Percentiles rank a stretch among this genome's conserved stretches.
These are phyloP conservation scores for Brassica cretica DNA, from an alignment of 345 rosid species.

Conservation along the genomic window DNA sequence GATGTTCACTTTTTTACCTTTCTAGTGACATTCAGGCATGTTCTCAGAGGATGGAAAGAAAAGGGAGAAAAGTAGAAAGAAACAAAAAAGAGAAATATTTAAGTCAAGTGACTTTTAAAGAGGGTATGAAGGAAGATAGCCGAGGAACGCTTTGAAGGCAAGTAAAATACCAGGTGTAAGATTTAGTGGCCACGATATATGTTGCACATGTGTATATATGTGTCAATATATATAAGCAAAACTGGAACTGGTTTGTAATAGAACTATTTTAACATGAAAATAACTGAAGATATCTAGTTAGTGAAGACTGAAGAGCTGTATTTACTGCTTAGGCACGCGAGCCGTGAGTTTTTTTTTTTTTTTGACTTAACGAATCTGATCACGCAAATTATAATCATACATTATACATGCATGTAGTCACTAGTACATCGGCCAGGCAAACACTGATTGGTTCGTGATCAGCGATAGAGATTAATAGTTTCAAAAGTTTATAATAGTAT, in stretches of 20 bases:
- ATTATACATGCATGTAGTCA: not conserved
- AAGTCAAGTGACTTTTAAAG: conserved; percentile 35
- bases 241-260: conserved; percentile 26
- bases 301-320: conserved; percentile 41
- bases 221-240: conserved; percentile 6
- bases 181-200: conserved; percentile 32
- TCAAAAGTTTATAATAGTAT: not conserved
- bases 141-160: conserved; percentile 74
- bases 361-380: conserved; percentile 24
- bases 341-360: conserved; percentile 52
- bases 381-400: conserved; percentile 10
- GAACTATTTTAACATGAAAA: conserved; percentile 22
- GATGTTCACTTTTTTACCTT: conserved; percentile 58
- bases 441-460: conserved; percentile 30
- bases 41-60: conserved; percentile 44
- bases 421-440: conserved; percentile 27
- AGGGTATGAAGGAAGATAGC: conserved; percentile 37
- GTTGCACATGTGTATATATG: conserved; percentile 6
- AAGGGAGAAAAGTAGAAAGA: conserved; percentile 33
- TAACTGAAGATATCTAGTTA: conserved; percentile 25
- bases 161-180: conserved; percentile 46
- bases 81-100: conserved; percentile 32
- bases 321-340: conserved; percentile 64
- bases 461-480: not conserved
- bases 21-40: conserved; percentile 97